phyloP scores from a whole-genome alignment of 1,284 basidiomycete species.

The Ceratobasidium theobromae region DNA sequence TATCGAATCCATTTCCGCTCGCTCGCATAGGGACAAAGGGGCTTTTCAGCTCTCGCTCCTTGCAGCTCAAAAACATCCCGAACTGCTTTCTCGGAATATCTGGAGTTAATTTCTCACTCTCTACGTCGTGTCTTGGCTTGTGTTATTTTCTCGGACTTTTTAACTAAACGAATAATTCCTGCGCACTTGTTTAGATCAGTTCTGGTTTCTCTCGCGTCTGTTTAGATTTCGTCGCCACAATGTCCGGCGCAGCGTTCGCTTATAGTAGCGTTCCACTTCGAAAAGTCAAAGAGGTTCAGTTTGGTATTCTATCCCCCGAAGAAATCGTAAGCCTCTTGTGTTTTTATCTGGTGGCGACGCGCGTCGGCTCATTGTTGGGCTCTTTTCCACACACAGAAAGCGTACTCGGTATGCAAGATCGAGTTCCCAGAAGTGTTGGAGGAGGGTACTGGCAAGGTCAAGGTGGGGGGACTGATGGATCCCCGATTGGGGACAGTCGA shows the following conservation, averaged over 20 bases:
- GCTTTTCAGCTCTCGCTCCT: background rate
- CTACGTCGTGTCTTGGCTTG: background rate
- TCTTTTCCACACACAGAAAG: conserved; percentile 66
- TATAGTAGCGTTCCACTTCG: conserved; percentile 91
- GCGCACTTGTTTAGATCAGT: background rate
- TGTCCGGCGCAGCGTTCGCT: conserved; percentile 54
- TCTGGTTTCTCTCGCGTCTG: background rate
- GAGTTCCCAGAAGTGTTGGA: conserved; percentile 99
- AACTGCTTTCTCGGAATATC: background rate
- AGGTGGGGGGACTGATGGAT: conserved; percentile 94
- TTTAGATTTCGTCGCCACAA: conserved; percentile 1
- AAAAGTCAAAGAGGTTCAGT: conserved; percentile 97
- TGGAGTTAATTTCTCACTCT: background rate
- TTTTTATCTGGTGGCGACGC: conserved; percentile 31
- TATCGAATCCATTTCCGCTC: background rate
- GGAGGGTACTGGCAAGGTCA: conserved; percentile 84
- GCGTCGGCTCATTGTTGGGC: conserved; percentile 32
- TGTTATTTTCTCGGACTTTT: conserved; percentile 16
- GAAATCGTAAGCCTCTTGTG: conserved; percentile 80
- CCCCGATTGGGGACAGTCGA: conserved; percentile 98
- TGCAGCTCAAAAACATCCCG: conserved; percentile 4
- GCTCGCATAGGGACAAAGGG: background rate
- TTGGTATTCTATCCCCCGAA: conserved; percentile 99
- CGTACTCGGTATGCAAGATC: conserved; percentile 96
- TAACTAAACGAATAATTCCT: conserved; percentile 19